A percentile compares a stretch with the other conserved stretches of the same genome.
phyloP scores from a whole-genome alignment of 768 basidiomycete species.

The Agaricus sinodeliciosus region DNA sequence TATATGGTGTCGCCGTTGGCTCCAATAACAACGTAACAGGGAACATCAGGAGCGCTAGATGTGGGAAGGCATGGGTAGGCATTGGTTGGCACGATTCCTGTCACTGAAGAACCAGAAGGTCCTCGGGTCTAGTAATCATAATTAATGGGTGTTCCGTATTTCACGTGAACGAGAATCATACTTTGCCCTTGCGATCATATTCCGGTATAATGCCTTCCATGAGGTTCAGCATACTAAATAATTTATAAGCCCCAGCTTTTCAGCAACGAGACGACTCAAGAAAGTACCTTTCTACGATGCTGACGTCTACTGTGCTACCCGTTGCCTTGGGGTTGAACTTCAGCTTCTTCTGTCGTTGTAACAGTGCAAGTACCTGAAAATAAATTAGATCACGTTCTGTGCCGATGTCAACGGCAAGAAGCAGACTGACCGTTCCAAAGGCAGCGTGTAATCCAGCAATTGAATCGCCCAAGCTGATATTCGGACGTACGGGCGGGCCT shows the following conservation, averaged over 20 bases:
- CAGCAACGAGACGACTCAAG: not conserved
- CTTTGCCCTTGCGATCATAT: constrained; percentile 66
- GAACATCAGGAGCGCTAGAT: constrained; percentile 24
- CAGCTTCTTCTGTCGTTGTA: constrained; percentile 32
- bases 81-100: constrained; percentile 71
- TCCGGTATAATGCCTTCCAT: constrained; percentile 78
- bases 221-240: constrained; percentile 58
- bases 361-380: constrained; percentile 53
- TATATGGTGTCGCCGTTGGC: constrained; percentile 70
- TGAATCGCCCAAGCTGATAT: constrained; percentile 68
- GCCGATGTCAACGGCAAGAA: not conserved
- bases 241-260: not conserved
- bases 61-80: constrained; percentile 62
- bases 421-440: constrained; percentile 53
- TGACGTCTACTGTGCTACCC: constrained; percentile 65
- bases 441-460: constrained; percentile 69
- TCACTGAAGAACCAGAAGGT: constrained; percentile 69
- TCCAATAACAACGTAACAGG: constrained; percentile 62
- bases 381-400: not conserved
- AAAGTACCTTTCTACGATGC: constrained; percentile 61
- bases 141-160: not conserved
- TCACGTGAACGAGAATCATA: constrained; percentile 16
- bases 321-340: constrained; percentile 21
- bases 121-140: constrained; percentile 43
- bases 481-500: constrained; percentile 63